phyloP scores from a whole-genome alignment of 2,329 filamentous ascomycete genomes.

The Dothideomycetes sp. region DNA sequence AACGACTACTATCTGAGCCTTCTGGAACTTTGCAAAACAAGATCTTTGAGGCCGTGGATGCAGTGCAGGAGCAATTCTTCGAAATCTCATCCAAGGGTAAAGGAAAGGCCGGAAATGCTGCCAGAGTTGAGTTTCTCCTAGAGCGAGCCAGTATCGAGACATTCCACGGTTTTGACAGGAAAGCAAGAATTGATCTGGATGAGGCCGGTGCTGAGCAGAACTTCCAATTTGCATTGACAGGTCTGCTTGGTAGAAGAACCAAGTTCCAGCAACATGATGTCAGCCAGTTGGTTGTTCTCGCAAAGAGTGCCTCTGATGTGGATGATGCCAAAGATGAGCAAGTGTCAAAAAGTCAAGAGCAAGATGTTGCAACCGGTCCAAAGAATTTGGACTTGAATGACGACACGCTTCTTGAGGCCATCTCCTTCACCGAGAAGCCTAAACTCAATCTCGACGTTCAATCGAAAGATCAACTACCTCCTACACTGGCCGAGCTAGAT shows the following conservation, averaged over 20 bases:
- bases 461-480: conserved; percentile 47
- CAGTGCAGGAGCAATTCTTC: conserved; percentile 39
- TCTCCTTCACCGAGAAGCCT: conserved; percentile 60
- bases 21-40: conserved; percentile 50
- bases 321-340: conserved; percentile 8
- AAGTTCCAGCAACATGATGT: conserved; percentile 69
- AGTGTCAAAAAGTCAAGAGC: not conserved
- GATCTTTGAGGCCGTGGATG: conserved; percentile 52
- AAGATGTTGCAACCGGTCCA: conserved; percentile 15
- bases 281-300: conserved; percentile 85
- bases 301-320: conserved; percentile 52
- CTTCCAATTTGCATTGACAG: conserved; percentile 75
- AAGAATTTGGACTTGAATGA: conserved; percentile 72
- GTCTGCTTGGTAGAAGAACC: conserved; percentile 76
- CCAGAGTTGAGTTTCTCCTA: conserved; percentile 63
- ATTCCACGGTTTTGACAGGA: conserved; percentile 70
- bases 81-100: conserved; percentile 24
- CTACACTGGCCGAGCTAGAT: conserved; percentile 54
- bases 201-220: conserved; percentile 57
- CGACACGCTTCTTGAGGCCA: conserved; percentile 82
- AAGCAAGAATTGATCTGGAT: conserved; percentile 62
- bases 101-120: conserved; percentile 17
- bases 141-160: conserved; percentile 79
- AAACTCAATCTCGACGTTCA: conserved; percentile 29
- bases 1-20: conserved; percentile 56